Conservation (phyloP, 2,329 filamentous ascomycete genomes). For the Cercospora berteroae region DNA sequence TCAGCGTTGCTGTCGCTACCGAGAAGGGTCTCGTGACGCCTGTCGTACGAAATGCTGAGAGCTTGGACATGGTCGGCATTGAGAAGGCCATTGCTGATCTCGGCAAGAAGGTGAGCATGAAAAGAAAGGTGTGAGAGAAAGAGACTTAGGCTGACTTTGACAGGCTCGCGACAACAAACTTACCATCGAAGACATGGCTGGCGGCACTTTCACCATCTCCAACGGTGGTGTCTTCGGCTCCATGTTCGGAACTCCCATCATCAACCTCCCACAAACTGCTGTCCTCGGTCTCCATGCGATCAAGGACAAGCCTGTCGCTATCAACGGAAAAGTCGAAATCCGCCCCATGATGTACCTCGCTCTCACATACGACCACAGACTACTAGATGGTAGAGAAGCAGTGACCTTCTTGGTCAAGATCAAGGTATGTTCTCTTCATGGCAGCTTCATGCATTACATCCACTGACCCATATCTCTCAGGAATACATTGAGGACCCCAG, state of each 20-base stretch:
- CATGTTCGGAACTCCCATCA: constrained; percentile 95
- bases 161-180: constrained; percentile 93
- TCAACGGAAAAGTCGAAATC: constrained; percentile 93
- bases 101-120: constrained; percentile 77
- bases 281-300: constrained; percentile 93
- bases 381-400: constrained; percentile 91
- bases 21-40: constrained; percentile 97
- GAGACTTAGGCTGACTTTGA: background rate
- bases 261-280: constrained; percentile 90
- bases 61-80: constrained; percentile 81
- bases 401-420: constrained; percentile 95
- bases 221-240: constrained; percentile 97
- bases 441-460: background rate
- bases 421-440: constrained; percentile 55
- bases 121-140: background rate
- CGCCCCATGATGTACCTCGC: constrained; percentile 99
- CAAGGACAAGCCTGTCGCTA: constrained; percentile 84
- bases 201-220: constrained; percentile 96
- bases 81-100: constrained; percentile 90
- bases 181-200: constrained; percentile 98
- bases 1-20: constrained; percentile 94
- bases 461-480: constrained; percentile 4
- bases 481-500: constrained; percentile 92
- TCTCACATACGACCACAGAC: constrained; percentile 93
- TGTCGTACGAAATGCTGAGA: constrained; percentile 89